phyloP scores from a whole-genome alignment of 257 asterid genomes.

The Capsicum baccatum region DNA sequence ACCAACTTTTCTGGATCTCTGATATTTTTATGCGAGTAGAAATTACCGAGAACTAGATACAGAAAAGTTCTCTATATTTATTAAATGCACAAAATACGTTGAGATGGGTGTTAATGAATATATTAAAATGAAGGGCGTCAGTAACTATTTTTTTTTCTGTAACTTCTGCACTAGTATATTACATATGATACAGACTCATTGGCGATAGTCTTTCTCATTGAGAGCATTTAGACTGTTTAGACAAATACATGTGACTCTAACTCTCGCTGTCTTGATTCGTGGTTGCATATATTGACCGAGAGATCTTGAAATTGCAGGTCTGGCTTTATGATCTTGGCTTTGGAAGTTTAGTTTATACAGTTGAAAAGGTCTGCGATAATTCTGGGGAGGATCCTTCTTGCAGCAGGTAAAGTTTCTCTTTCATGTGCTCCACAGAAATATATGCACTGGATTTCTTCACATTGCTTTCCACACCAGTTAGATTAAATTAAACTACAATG shows the following conservation, averaged over 20 bases:
- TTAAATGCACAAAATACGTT: background rate
- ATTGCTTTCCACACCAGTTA: background rate
- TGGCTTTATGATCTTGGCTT: slow-evolving; percentile 67
- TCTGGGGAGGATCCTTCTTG: slow-evolving; percentile 99
- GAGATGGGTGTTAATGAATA: slow-evolving; percentile 4
- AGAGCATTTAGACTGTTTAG: background rate
- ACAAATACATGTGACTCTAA: background rate
- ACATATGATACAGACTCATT: background rate
- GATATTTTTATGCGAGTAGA: background rate
- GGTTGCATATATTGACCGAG: slow-evolving; percentile 18
- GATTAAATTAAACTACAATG: slow-evolving; percentile 1
- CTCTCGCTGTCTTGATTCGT: slow-evolving; percentile 3
- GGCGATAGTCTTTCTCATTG: background rate
- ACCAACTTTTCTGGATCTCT: slow-evolving; percentile 19
- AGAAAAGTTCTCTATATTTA: background rate
- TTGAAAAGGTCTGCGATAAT: slow-evolving; percentile 84
- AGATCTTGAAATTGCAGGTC: slow-evolving; percentile 56
- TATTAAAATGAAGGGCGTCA: background rate
- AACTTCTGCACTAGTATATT: background rate
- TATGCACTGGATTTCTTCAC: background rate
- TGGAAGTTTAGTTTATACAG: slow-evolving; percentile 61
- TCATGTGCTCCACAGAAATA: slow-evolving; percentile 9
- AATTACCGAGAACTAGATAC: background rate
- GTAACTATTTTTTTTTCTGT: background rate
- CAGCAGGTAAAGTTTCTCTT: slow-evolving; percentile 70